Evolutionary conservation across 2,329 filamentous ascomycete genomes (phyloP).

Genomic region (Pseudocercospora crystallina): DNA sequence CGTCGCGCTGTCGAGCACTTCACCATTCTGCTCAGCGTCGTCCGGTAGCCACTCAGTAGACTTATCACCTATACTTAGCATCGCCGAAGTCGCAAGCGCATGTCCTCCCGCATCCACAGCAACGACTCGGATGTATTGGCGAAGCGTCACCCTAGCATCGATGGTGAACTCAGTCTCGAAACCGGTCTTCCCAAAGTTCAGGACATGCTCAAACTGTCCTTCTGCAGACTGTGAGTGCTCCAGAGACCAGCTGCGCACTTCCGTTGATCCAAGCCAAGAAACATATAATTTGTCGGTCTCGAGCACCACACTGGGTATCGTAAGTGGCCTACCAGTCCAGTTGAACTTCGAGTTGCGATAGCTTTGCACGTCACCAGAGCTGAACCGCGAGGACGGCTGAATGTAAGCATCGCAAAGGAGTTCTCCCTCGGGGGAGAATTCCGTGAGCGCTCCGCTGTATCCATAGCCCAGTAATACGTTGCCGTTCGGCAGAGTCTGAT

Average conservation of each 20-base stretch:
- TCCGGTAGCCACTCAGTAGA: too few species aligned
- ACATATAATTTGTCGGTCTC: conserved; percentile 44
- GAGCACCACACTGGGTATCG: conserved; percentile 27
- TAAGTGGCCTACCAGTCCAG: conserved; percentile 43
- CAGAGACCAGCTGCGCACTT: conserved; percentile 47
- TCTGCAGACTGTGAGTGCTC: conserved; percentile 31
- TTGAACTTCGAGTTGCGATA: conserved; percentile 54
- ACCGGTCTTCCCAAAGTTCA: conserved; percentile 13
- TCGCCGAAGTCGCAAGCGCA: too few species aligned
- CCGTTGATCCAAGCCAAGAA: conserved; percentile 50
- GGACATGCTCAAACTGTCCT: conserved; percentile 7
- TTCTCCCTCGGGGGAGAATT: conserved; percentile 45
- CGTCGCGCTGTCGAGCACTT: too few species aligned
- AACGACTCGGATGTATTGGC: too few species aligned
- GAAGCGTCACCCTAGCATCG: too few species aligned
- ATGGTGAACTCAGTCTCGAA: conserved; percentile 24
- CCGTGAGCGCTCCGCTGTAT: conserved; percentile 37
- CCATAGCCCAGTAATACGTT: conserved; percentile 60
- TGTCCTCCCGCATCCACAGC: too few species aligned
- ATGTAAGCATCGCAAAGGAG: conserved; percentile 55
- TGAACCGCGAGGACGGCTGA: conserved; percentile 46
- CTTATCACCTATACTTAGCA: too few species aligned
- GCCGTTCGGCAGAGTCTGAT: conserved; percentile 53
- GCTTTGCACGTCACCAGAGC: conserved; percentile 38
- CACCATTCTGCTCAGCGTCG: too few species aligned